Percentiles rank a stretch among this genome's conserved stretches.
These are phyloP conservation scores for Pseudohalonectria lignicola DNA, from an alignment of 2,329 filamentous ascomycete genomes.

Conservation along the genomic window DNA sequence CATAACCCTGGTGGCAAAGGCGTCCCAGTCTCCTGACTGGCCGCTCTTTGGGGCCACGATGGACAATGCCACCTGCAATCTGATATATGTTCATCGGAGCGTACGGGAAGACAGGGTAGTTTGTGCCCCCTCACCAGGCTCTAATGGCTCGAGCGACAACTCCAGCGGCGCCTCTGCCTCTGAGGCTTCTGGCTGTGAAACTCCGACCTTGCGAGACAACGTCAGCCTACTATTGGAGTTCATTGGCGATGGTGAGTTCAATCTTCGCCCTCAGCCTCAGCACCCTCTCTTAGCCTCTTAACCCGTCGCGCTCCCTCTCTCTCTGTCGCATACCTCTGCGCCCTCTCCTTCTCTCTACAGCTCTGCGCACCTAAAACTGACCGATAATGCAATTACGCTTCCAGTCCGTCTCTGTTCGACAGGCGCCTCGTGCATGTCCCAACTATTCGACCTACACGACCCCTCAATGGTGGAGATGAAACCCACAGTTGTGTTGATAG, in stretches of 20 bases:
- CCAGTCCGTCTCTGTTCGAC: slow-evolving; percentile 45
- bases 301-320: slow-evolving; percentile 3
- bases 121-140: slow-evolving; percentile 13
- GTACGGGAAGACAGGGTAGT: slow-evolving; percentile 35
- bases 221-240: slow-evolving; percentile 38
- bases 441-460: slow-evolving; percentile 41
- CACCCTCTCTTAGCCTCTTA: not conserved
- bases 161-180: slow-evolving; percentile 4
- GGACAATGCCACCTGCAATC: slow-evolving; percentile 45
- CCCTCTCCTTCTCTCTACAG: no score
- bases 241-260: slow-evolving; percentile 40
- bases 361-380: no score
- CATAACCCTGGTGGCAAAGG: slow-evolving; percentile 31
- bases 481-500: slow-evolving; percentile 46
- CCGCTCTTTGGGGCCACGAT: slow-evolving; percentile 44
- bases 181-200: slow-evolving; percentile 18
- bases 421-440: slow-evolving; percentile 41
- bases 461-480: slow-evolving; percentile 38
- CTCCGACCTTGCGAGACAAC: slow-evolving; percentile 30
- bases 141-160: slow-evolving; percentile 11
- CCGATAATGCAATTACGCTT: no score
- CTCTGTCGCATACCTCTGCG: no score
- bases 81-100: slow-evolving; percentile 49
- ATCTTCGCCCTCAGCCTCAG: slow-evolving; percentile 7
- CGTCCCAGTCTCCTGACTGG: slow-evolving; percentile 51